A percentile compares a stretch with the other conserved stretches of the same genome.
Evolutionary conservation across 2,329 filamentous ascomycete genomes (phyloP).

Genomic region (Microthyrium microscopicum): DNA sequence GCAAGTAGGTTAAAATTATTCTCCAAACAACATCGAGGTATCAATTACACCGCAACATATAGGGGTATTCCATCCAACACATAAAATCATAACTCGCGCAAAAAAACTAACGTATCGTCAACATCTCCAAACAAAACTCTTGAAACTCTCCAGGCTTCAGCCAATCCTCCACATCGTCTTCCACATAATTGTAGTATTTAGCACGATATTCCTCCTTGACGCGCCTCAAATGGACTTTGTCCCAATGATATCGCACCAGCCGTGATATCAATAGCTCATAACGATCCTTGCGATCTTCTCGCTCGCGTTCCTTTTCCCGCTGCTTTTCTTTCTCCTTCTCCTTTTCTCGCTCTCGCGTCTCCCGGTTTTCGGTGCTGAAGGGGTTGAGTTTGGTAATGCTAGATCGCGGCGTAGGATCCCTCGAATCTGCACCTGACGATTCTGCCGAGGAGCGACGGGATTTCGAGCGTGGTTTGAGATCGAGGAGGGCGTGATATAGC

Average conservation of each 20-base stretch:
- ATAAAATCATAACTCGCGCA: too few species aligned
- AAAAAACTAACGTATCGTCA: too few species aligned
- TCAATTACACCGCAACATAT: too few species aligned
- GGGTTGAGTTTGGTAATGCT: conserved; percentile 3
- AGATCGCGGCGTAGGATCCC: conserved; percentile 11
- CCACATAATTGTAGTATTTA: conserved; percentile 58
- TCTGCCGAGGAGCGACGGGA: conserved; percentile 7
- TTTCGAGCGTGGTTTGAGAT: conserved; percentile 23
- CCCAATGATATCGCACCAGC: conserved; percentile 85
- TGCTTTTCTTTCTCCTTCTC: neutral
- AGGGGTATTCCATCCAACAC: too few species aligned
- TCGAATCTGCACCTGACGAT: too few species aligned
- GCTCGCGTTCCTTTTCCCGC: neutral
- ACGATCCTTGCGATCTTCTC: conserved; percentile 40
- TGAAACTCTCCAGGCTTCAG: conserved; percentile 64
- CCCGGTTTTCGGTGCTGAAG: conserved; percentile 2
- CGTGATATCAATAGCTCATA: conserved; percentile 78
- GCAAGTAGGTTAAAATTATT: too few species aligned
- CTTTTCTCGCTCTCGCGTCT: conserved; percentile 12
- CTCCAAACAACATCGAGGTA: too few species aligned
- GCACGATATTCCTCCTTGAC: conserved; percentile 68
- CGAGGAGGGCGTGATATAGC: conserved; percentile 68
- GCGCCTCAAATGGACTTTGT: conserved; percentile 59
- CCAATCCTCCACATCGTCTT: conserved; percentile 55
- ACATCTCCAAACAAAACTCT: conserved; percentile 56